phyloP scores from a whole-genome alignment of 2,329 filamentous ascomycete genomes.

The Xylaria sp. region DNA sequence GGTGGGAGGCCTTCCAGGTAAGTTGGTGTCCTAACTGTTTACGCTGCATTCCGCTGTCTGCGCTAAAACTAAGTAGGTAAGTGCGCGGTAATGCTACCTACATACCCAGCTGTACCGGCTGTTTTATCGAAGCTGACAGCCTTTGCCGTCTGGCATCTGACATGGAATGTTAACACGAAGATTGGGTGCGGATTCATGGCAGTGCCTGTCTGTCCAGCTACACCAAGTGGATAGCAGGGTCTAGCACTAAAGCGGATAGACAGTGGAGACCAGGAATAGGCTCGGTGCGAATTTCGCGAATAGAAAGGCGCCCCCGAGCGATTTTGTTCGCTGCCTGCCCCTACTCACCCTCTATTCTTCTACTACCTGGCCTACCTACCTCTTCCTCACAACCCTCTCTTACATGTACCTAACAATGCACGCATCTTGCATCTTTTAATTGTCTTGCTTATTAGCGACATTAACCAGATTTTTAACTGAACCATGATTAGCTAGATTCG shows the following conservation, averaged over 20 bases:
- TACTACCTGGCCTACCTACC: background rate
- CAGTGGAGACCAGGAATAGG: conserved; percentile 17
- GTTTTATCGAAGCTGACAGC: background rate
- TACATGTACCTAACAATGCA: background rate
- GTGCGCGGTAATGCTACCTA: background rate
- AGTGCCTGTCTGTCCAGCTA: background rate
- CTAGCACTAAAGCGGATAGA: conserved; percentile 23
- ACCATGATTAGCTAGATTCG: background rate
- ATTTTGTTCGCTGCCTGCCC: conserved; percentile 10
- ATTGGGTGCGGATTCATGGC: background rate
- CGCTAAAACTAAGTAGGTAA: too few species aligned
- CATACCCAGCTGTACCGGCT: background rate
- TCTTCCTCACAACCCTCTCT: background rate
- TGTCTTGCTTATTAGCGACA: conserved; percentile 15
- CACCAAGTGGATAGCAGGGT: background rate
- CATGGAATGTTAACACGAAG: conserved; percentile 17
- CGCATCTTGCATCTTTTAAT: conserved; percentile 3
- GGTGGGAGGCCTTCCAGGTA: conserved; percentile 3
- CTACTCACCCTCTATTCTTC: background rate
- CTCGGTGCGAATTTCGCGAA: conserved; percentile 30
- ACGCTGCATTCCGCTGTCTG: background rate
- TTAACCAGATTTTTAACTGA: conserved; percentile 3
- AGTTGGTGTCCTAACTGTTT: too few species aligned
- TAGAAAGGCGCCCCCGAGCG: conserved; percentile 9
- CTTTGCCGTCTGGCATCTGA: conserved; percentile 24